A percentile compares a stretch with the other conserved stretches of the same genome.
These are phyloP conservation scores for Monosporascus sp. DNA, from an alignment of 2,329 filamentous ascomycete genomes.

Conservation along the genomic window DNA sequence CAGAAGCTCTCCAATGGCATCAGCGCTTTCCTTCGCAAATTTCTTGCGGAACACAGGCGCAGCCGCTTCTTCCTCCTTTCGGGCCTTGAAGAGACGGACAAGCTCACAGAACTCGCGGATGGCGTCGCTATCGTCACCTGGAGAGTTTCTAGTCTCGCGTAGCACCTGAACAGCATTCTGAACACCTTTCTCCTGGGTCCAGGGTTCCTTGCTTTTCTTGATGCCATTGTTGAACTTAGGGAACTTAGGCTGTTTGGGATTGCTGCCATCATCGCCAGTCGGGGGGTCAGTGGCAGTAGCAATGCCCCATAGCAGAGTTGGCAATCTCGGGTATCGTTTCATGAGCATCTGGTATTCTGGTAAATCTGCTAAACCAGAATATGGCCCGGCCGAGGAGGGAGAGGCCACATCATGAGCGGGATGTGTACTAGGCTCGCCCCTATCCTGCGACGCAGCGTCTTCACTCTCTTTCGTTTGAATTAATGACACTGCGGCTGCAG, in stretches of 20 bases:
- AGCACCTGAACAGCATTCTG: constrained; percentile 51
- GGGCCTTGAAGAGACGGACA: constrained; percentile 39
- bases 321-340: constrained; percentile 23
- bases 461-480: not conserved
- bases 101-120: constrained; percentile 58
- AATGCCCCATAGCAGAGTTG: constrained; percentile 21
- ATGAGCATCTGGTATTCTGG: constrained; percentile 24
- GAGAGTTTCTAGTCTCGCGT: constrained; percentile 42
- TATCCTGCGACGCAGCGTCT: not conserved
- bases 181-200: constrained; percentile 56
- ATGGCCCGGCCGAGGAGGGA: constrained; percentile 1
- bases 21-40: constrained; percentile 41
- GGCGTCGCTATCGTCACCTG: constrained; percentile 53
- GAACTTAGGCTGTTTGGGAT: constrained; percentile 2
- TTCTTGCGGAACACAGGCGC: constrained; percentile 39
- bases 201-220: constrained; percentile 37
- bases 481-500: not conserved
- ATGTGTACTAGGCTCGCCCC: not conserved
- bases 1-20: constrained; percentile 46
- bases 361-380: constrained; percentile 20
- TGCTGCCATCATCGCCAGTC: constrained; percentile 1
- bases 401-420: not conserved
- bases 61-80: constrained; percentile 28
- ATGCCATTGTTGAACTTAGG: constrained; percentile 19
- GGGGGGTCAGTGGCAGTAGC: constrained; percentile 27